Conservation (phyloP, 805 yeast species). For the Yarrowia osloensis region DNA sequence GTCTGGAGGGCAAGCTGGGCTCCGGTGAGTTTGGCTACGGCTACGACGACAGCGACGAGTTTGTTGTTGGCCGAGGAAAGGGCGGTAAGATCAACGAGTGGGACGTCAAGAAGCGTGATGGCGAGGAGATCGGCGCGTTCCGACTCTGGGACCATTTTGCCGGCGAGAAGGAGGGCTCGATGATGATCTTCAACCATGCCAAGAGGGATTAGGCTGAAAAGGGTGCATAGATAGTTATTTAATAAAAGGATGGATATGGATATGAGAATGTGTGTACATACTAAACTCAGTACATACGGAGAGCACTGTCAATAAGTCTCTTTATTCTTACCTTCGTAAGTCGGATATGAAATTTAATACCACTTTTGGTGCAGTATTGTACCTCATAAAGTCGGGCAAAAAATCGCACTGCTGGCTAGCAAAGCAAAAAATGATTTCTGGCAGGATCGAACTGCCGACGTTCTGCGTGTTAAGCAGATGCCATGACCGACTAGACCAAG, state of each 20-base stretch:
- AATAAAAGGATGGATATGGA: not conserved
- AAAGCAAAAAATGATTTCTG: conserved; percentile 24
- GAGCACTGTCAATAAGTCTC: too few species aligned
- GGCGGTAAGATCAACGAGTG: conserved; percentile 28
- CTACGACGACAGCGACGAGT: conserved; percentile 27
- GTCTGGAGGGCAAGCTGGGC: conserved; percentile 33
- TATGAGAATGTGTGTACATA: not conserved
- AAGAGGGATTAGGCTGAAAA: conserved; percentile 22
- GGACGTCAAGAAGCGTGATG: conserved; percentile 29
- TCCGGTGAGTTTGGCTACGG: conserved; percentile 32
- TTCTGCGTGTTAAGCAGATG: conserved; percentile 99
- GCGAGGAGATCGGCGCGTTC: conserved; percentile 31
- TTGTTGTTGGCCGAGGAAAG: conserved; percentile 31
- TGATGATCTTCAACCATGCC: conserved; percentile 27
- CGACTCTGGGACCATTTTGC: conserved; percentile 35
- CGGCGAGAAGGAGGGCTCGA: conserved; percentile 33
- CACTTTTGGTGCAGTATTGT: too few species aligned
- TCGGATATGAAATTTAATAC: too few species aligned
- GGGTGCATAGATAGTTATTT: conserved; percentile 22
- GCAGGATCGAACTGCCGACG: conserved; percentile 99
- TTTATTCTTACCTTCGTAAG: too few species aligned
- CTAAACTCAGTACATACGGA: too few species aligned
- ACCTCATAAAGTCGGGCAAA: too few species aligned
- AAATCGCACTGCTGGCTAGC: too few species aligned
- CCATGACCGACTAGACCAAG: conserved; percentile 98